Evolutionary conservation across 495 filamentous ascomycete species (phyloP), one percentile per base, ranked within the genome.

Genomic region (Lophiostoma macrostomum): DNA sequence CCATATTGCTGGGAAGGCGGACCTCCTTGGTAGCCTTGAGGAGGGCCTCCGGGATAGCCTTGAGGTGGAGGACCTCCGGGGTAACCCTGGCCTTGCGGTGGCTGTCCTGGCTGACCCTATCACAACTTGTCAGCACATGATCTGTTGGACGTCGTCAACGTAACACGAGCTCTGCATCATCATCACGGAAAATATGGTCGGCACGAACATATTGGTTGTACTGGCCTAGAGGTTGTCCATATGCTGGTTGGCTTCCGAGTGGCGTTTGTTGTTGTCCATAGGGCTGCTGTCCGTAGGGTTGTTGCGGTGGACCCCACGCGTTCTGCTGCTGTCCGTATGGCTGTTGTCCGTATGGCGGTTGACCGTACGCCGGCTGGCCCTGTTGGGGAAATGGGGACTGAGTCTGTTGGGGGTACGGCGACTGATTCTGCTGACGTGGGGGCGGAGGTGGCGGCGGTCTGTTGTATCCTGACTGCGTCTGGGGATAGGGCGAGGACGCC

Each of bases 401-500:
- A 19, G 48, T 16, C 35, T 59, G 55, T 22, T 4, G 46, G 29
- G 23, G 49, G 16, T 51, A 53, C 14, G 51, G 16, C 5, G 38
- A 20, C 11, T 50, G 47, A 6, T 23, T 18, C 27, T 49, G 42
- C 16, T 28, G 22, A 23, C n/a, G n/a, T n/a, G n/a, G n/a, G 41
- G 53, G 53, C 1, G 53, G 59, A 5, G 59, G 53, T 0, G 59
- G 59, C n/a, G 59, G 53, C 0, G 59, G 59, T 19, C 59, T 34
- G 31, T 54, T 58, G 46, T 63, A 63, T 14, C 28, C 40, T 1
- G 53, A 54, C 30, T 58, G 59, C 13, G 22, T 25, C 23, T 51
- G 58, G 14, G 53, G 40, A 36, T 61, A 61, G 5, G 58, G 46
- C 13, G 58, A 53, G 12, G 38, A 29, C 27, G 58, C 20, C 4